Conservation (phyloP, 179 eudicot genomes). For the Carnegiea gigantea region DNA sequence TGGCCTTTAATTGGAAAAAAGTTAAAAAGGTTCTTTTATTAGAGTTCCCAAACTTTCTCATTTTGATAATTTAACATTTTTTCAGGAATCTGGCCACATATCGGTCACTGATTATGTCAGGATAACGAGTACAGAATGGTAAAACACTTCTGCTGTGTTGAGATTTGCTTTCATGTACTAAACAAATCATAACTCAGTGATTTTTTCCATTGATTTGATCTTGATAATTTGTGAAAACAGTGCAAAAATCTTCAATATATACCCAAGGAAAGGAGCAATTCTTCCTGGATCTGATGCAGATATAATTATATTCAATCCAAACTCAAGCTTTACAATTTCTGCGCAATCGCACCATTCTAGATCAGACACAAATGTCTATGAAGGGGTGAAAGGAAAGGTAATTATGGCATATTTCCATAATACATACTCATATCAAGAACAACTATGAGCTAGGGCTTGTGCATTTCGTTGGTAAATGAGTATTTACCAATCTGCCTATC, state of each 20-base stretch:
- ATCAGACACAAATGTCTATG: slow-evolving; percentile 87
- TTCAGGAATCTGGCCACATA: slow-evolving; percentile 83
- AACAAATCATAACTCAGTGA: neutral
- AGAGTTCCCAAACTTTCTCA: neutral
- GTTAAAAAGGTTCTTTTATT: too few species aligned
- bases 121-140: slow-evolving; percentile 96
- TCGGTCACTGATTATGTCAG: slow-evolving; percentile 83
- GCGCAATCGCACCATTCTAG: slow-evolving; percentile 30
- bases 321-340: slow-evolving; percentile 74
- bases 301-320: slow-evolving; percentile 85
- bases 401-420: neutral
- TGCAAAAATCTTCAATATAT: slow-evolving; percentile 83
- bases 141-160: slow-evolving; percentile 2
- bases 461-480: too few species aligned
- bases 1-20: neutral
- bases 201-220: neutral
- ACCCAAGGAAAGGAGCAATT: slow-evolving; percentile 94
- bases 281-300: slow-evolving; percentile 97
- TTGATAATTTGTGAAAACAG: slow-evolving; percentile 36
- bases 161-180: neutral
- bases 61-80: neutral
- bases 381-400: slow-evolving; percentile 93
- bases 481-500: too few species aligned
- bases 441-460: too few species aligned
- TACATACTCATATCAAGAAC: too few species aligned